Evolutionary conservation across 179 eudicot species (phyloP).

Genomic region (Dionaea muscipula): DNA sequence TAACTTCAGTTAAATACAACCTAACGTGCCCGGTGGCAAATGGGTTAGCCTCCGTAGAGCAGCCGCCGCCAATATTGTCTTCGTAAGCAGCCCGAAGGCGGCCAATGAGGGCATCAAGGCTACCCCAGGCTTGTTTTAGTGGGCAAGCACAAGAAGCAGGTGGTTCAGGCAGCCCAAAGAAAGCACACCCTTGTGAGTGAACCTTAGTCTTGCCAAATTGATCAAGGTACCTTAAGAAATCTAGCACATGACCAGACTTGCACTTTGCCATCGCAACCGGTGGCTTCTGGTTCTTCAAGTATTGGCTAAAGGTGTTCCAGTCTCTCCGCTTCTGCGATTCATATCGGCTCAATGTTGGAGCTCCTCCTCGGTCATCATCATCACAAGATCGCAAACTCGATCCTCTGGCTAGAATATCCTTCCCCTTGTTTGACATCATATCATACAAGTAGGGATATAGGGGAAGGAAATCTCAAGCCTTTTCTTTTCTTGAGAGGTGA

Average conservation of each 20-base stretch:
- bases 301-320: slow-evolving; percentile 42
- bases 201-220: slow-evolving; percentile 44
- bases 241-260: slow-evolving; percentile 22
- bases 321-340: slow-evolving; percentile 42
- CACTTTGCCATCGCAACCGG: slow-evolving; percentile 24
- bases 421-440: slow-evolving; percentile 18
- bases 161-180: slow-evolving; percentile 35
- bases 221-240: slow-evolving; percentile 30
- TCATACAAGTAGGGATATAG: too few relatives aligned
- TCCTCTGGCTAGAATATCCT: slow-evolving; percentile 21
- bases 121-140: slow-evolving; percentile 37
- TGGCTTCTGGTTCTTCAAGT: slow-evolving; percentile 32
- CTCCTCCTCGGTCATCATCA: background rate
- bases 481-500: too few relatives aligned
- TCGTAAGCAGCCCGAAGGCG: slow-evolving; percentile 36
- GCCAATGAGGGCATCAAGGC: slow-evolving; percentile 37
- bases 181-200: slow-evolving; percentile 24
- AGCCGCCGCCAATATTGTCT: slow-evolving; percentile 36
- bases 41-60: slow-evolving; percentile 31
- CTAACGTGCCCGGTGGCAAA: slow-evolving; percentile 30
- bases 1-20: slow-evolving; percentile 26
- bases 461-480: too few relatives aligned
- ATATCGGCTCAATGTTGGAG: slow-evolving; percentile 26
- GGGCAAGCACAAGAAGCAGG: slow-evolving; percentile 37
- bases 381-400: slow-evolving; percentile 10